Base-by-base conservation (phyloP, 805 yeast species). In the Suhomyces sp. region DNA sequence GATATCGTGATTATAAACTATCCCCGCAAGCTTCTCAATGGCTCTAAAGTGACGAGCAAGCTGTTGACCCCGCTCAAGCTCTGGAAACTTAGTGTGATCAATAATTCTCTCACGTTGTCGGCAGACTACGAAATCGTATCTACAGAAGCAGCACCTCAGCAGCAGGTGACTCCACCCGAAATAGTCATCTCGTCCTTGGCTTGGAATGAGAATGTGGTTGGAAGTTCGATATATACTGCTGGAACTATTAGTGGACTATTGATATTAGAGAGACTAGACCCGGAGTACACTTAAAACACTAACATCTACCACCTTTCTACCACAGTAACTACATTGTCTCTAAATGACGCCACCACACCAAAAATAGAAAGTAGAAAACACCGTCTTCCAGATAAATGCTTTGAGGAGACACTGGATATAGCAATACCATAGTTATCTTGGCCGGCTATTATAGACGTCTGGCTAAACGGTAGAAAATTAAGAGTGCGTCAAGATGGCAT, bases 181-280 rank as follows among this genome's bases (percentile, higher is more conserved):
- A 75, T 83, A 1, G 64, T 72, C 13, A 67, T 87, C 6, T 75
- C 83, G 0, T 57, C 79, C 2, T 47, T 81, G 1, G 77, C 77
- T 21, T 87, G 93, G 94, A 80, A 79, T 62, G 85, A 80, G 50
- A 75, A 71, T 47, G 44, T 62, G 3, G 53, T 45, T 35, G 62
- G 67, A 53, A 54, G 84, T 73, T 53, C 83, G 62, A 35, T 79
- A 67, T 81, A 82, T 58, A 81, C 83, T 1, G 82, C 81, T 2
- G 83, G 81, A 1, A 67, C 80, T 0, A 71, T 76, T 2, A 61
- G 77, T 2, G 89, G 88, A 0, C 56, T 84, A 15, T 51, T 84
- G 3, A 59, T 85, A 0, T 50, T 83, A 13, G 80, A 77, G 53
- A 60, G 73, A 49, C 57, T 75, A 35, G n/a, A n/a, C n/a, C n/a